Percentiles rank a stretch among this genome's conserved stretches.
phyloP scores from a whole-genome alignment of 495 filamentous ascomycete genomes.

The Cairneyella variabilis region DNA sequence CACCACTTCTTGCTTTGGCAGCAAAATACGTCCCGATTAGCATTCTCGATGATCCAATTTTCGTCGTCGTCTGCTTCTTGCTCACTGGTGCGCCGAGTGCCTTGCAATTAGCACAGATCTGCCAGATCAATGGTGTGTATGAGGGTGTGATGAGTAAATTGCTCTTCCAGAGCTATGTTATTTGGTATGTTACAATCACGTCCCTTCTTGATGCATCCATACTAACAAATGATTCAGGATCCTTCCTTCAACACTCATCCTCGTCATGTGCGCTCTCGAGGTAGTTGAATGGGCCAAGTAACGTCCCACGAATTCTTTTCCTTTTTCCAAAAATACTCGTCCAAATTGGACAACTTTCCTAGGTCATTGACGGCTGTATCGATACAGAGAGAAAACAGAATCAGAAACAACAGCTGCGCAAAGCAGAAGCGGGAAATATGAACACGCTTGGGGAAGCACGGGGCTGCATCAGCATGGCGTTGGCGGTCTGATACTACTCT shows the following conservation, averaged over 20 bases:
- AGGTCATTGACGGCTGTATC: background rate
- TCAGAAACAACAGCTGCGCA: too few relatives aligned
- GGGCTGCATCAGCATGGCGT: background rate
- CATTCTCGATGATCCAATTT: constrained; percentile 96
- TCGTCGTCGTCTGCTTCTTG: constrained; percentile 94
- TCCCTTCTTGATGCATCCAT: constrained; percentile 11
- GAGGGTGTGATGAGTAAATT: constrained; percentile 90
- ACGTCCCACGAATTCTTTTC: background rate
- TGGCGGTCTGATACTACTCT: too few relatives aligned
- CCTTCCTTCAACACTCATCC: constrained; percentile 82
- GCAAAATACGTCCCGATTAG: constrained; percentile 92
- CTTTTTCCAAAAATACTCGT: background rate
- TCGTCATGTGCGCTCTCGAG: constrained; percentile 90
- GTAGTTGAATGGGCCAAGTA: constrained; percentile 80
- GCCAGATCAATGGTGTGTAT: constrained; percentile 96
- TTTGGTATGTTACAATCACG: constrained; percentile 60
- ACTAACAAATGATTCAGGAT: constrained; percentile 55
- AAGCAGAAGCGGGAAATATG: background rate
- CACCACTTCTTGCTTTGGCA: constrained; percentile 81
- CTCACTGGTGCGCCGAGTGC: constrained; percentile 93
- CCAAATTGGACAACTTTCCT: background rate
- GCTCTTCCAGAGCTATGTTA: constrained; percentile 95
- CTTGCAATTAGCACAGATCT: constrained; percentile 94
- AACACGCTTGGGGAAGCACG: background rate
- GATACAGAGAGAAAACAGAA: background rate